These are phyloP conservation scores for Calonectria montana DNA, from an alignment of 2,329 filamentous ascomycete species.

Conservation along the genomic window DNA sequence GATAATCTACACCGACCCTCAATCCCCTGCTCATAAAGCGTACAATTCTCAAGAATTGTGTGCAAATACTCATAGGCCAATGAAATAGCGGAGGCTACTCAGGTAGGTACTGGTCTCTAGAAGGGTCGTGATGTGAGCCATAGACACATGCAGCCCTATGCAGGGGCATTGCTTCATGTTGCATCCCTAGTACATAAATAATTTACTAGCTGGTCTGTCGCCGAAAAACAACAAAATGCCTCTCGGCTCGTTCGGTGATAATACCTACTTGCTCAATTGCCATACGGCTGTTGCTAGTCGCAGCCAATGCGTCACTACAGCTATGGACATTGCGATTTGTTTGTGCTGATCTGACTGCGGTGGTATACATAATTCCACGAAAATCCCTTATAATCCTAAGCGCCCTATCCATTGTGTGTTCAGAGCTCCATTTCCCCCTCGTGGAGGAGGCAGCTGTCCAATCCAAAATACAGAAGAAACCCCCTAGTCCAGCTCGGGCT, in stretches of 20 bases:
- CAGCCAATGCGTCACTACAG: neutral
- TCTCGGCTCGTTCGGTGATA: neutral
- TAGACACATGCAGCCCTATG: neutral
- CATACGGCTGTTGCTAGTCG: neutral
- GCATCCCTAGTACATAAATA: neutral
- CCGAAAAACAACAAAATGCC: neutral
- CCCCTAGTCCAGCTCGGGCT: slow-evolving; percentile 6
- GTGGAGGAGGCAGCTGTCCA: neutral
- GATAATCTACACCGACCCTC: neutral
- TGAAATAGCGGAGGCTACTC: neutral
- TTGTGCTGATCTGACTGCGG: neutral
- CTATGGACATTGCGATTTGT: neutral
- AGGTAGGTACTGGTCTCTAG: neutral
- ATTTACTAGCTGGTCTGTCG: neutral
- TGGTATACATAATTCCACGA: neutral
- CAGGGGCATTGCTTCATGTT: slow-evolving; percentile 3
- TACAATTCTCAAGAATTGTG: neutral
- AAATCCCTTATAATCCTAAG: neutral
- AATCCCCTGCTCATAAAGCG: neutral
- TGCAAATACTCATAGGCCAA: neutral
- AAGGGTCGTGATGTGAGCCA: too few species aligned
- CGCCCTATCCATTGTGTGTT: neutral
- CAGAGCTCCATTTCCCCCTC: neutral
- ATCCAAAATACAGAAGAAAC: neutral
- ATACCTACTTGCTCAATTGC: neutral